Evolutionary conservation across 495 filamentous ascomycete species (phyloP).

Genomic region (Hypoxylon crocopeplum): DNA sequence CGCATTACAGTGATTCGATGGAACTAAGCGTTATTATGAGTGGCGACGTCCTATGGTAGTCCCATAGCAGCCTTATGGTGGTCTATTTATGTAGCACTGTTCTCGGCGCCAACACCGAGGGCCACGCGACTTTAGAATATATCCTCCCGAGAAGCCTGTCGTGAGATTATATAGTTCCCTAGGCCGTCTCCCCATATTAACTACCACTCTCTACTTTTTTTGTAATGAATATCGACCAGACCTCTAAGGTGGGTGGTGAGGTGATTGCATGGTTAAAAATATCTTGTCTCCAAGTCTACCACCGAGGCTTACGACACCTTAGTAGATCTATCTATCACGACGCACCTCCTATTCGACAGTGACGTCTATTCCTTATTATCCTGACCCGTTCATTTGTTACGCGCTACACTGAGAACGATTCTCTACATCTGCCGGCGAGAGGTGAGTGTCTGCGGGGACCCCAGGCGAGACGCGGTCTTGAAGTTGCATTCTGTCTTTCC

Average conservation of each 20-base stretch:
- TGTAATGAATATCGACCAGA: background rate
- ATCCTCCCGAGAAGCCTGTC: background rate
- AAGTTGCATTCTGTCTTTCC: conserved; percentile 38
- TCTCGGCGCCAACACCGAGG: background rate
- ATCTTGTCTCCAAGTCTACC: background rate
- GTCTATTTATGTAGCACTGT: no score
- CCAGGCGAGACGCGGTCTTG: conserved; percentile 24
- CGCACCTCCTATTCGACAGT: conserved; percentile 6
- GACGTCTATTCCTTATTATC: conserved; percentile 7
- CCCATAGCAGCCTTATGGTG: no score
- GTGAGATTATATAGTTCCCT: conserved; percentile 14
- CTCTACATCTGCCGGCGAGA: conserved; percentile 33
- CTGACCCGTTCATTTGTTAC: conserved; percentile 6
- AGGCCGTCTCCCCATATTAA: conserved; percentile 29
- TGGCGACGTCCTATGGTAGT: background rate
- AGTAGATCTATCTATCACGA: background rate
- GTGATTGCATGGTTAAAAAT: conserved; percentile 5
- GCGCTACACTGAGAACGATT: background rate
- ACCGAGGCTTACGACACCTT: conserved; percentile 16
- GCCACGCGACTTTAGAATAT: background rate
- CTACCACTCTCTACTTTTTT: conserved; percentile 8
- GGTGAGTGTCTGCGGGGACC: conserved; percentile 23
- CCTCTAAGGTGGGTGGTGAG: conserved; percentile 7
- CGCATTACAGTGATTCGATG: background rate
- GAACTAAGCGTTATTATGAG: background rate